Evolutionary conservation across 768 basidiomycete genomes (phyloP), one percentile per base, ranked within the genome.

Genomic region (Mycena venus): DNA sequence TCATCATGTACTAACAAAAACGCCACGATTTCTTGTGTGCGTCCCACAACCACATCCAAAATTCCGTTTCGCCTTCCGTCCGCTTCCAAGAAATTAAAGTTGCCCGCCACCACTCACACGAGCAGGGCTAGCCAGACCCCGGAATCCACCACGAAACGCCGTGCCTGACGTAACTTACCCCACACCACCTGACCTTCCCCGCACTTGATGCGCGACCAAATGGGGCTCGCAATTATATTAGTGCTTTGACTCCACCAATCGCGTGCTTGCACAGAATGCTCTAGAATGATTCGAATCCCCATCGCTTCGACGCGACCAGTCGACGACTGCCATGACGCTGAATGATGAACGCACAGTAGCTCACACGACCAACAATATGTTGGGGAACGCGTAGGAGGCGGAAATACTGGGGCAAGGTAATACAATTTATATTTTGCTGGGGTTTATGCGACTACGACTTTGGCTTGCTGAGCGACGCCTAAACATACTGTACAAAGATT

Each of bases 361-460:
- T 40, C 60, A 44, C 38, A 62, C 60, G 60, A 62, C 60, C 25
- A n/a, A n/a, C n/a, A n/a, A n/a, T n/a, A n/a, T n/a, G n/a, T n/a
- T n/a, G n/a, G n/a, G n/a, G n/a, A n/a, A n/a, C n/a, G n/a, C n/a
- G n/a, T n/a, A n/a, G n/a, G n/a, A n/a, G n/a, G 4, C 12, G 3
- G 17, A 40, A 34, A 56, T 8, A 56, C 17, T 21, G 56, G 19
- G 47, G 32, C 49, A 53, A 65, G 49, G 27, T 49, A 65, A 66
- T 66, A 66, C 64, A 66, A 55, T 66, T 66, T 34, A 66, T 49
- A 65, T 62, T 36, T 66, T 47, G 38, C 9, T 66, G 32, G 64
- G 64, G n/a, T 53, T 66, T 66, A 66, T 36, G 36, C 64, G 47
- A 53, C 64, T 66, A n/a, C n/a, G n/a, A n/a, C n/a, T 49, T 66